phyloP scores from a whole-genome alignment of 2,329 filamentous ascomycete species.

The Penicillium griseofulvum region DNA sequence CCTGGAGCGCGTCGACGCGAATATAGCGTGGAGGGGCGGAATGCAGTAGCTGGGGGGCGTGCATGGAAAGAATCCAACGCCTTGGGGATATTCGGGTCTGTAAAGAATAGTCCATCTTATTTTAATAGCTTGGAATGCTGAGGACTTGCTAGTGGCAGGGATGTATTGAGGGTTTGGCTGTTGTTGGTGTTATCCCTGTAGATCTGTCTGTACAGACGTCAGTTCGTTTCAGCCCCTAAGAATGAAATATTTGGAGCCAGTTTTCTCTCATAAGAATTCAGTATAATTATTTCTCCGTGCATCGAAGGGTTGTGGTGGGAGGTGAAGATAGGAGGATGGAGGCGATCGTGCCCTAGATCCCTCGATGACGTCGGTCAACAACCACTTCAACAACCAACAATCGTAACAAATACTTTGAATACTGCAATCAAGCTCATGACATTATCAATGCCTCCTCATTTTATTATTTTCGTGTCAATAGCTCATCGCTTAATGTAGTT shows the following conservation, averaged over 20 bases:
- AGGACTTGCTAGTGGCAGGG: conserved; percentile 12
- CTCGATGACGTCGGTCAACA: conserved; percentile 16
- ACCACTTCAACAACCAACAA: neutral
- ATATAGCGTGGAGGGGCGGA: conserved; percentile 26
- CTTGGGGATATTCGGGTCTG: neutral
- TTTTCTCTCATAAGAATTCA: conserved; percentile 6
- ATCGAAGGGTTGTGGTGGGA: conserved; percentile 10
- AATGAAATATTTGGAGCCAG: conserved; percentile 13
- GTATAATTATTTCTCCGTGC: conserved; percentile 1
- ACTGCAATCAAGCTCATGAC: too few relatives aligned
- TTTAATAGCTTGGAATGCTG: conserved; percentile 18
- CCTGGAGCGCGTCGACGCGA: conserved; percentile 26
- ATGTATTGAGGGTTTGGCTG: conserved; percentile 3
- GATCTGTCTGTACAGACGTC: conserved; percentile 10
- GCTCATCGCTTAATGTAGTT: neutral
- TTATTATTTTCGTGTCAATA: neutral
- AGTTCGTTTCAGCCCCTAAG: conserved; percentile 12
- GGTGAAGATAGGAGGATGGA: conserved; percentile 6
- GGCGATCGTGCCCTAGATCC: conserved; percentile 7
- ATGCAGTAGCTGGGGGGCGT: conserved; percentile 23
- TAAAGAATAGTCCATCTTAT: neutral
- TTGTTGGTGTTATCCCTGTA: conserved; percentile 12
- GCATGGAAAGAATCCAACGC: conserved; percentile 23
- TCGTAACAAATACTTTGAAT: neutral
- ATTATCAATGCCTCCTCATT: neutral